phyloP scores from a whole-genome alignment of 176 grass and related monocot genomes.

The Aechmea fasciata region DNA sequence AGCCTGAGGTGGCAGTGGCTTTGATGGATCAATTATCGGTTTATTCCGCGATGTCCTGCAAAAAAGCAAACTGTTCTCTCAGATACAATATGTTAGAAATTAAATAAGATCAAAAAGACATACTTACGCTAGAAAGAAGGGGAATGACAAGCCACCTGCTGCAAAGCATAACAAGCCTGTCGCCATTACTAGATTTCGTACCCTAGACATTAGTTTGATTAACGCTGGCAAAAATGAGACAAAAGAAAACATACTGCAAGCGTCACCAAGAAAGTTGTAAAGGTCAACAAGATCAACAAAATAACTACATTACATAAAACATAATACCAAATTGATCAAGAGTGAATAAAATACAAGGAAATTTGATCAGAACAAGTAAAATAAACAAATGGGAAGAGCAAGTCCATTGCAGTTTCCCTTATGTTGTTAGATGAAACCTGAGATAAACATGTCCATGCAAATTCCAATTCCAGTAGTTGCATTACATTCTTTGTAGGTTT shows the following conservation, averaged over 20 bases:
- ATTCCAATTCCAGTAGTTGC: no score
- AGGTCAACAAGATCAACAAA: not conserved
- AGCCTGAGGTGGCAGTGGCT: conserved; percentile 82
- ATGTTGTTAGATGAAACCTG: no score
- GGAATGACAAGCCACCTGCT: conserved; percentile 51
- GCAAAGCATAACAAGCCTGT: conserved; percentile 45
- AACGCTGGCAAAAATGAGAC: conserved; percentile 22
- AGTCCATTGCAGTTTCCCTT: no score
- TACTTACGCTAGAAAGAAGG: conserved; percentile 64
- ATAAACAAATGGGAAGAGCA: no score
- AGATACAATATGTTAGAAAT: not conserved
- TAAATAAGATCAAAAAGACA: not conserved
- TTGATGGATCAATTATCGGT: conserved; percentile 56
- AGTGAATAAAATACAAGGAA: not conserved
- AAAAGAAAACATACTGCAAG: conserved; percentile 3
- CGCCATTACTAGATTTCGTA: conserved; percentile 48
- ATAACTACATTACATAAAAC: not conserved
- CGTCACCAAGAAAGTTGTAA: not conserved
- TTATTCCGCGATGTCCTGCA: conserved; percentile 63
- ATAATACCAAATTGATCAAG: not conserved
- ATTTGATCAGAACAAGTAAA: no score
- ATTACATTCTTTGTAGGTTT: no score
- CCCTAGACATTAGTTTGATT: conserved; percentile 48
- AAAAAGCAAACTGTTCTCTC: not conserved
- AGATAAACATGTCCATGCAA: no score